phyloP scores from a whole-genome alignment of 495 filamentous ascomycete genomes.

The Tetracladium setigerum region DNA sequence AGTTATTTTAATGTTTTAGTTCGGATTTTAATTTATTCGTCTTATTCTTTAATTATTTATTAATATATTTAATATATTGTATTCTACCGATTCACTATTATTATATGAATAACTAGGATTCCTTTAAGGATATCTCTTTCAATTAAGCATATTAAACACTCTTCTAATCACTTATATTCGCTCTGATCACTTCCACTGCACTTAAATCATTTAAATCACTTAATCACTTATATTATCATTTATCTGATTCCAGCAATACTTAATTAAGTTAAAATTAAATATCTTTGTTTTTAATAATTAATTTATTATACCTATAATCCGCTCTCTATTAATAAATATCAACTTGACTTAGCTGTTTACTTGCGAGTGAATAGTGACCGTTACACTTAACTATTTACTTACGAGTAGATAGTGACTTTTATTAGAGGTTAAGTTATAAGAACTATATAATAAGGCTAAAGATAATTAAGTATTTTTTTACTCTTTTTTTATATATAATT shows the following conservation, averaged over 20 bases:
- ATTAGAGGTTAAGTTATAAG: constrained; percentile 21
- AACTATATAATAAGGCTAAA: constrained; percentile 1
- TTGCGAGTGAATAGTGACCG: too few relatives aligned
- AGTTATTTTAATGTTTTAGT: constrained; percentile 34
- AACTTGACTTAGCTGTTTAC: constrained; percentile 15
- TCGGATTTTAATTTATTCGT: constrained; percentile 29
- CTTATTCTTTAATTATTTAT: constrained; percentile 25
- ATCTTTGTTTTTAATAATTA: too few relatives aligned
- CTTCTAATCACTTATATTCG: too few relatives aligned
- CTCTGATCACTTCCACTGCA: too few relatives aligned
- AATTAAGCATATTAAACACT: constrained; percentile 29
- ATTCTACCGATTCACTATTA: too few relatives aligned
- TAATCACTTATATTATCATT: too few relatives aligned
- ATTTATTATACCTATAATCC: constrained; percentile 19
- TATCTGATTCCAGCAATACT: constrained; percentile 26
- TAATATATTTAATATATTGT: constrained; percentile 23
- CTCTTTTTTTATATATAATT: too few relatives aligned
- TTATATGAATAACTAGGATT: background rate
- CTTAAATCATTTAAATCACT: too few relatives aligned
- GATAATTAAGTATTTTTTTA: constrained; percentile 1
- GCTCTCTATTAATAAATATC: constrained; percentile 29
- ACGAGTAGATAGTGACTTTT: constrained; percentile 32
- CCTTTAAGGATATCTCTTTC: constrained; percentile 4
- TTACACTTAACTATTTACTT: too few relatives aligned
- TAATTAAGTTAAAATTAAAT: constrained; percentile 15